Conservation (phyloP, 192 early-diverging fungal species). For the Entomortierella chlamydospora region DNA sequence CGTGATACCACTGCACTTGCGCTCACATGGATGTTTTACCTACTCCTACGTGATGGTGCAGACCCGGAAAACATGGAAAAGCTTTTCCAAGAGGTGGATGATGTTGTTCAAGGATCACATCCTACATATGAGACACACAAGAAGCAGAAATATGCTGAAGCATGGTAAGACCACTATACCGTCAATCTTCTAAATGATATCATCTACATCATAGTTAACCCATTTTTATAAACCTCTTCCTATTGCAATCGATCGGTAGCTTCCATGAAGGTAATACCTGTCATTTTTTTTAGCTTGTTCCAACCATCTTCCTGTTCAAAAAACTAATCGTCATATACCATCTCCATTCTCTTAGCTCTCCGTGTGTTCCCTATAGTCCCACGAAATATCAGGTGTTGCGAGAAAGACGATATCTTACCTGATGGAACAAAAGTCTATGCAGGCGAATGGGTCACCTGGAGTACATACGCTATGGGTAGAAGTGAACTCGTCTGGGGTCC, state of each 20-base stretch:
- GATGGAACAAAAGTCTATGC: slow-evolving; percentile 67
- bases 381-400: slow-evolving; percentile 58
- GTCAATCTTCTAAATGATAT: no score
- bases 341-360: slow-evolving; percentile 57
- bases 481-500: slow-evolving; percentile 66
- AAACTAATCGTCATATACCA: no score
- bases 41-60: slow-evolving; percentile 51
- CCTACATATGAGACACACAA: slow-evolving; percentile 26
- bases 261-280: slow-evolving; percentile 4
- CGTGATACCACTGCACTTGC: slow-evolving; percentile 72
- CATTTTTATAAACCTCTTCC: neutral
- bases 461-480: slow-evolving; percentile 65
- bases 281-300: neutral
- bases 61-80: slow-evolving; percentile 26
- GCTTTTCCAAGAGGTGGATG: slow-evolving; percentile 46
- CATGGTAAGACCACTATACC: slow-evolving; percentile 27
- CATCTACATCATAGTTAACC: no score
- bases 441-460: slow-evolving; percentile 61
- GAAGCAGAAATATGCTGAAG: slow-evolving; percentile 30
- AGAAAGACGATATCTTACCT: slow-evolving; percentile 68
- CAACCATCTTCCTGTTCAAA: no score
- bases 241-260: neutral
- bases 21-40: slow-evolving; percentile 64
- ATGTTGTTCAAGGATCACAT: neutral
- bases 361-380: slow-evolving; percentile 71